Percentiles rank a stretch among this genome's conserved stretches.
Evolutionary conservation across 192 early-diverging fungal species (phyloP).

Genomic region (Thamnidium elegans): DNA sequence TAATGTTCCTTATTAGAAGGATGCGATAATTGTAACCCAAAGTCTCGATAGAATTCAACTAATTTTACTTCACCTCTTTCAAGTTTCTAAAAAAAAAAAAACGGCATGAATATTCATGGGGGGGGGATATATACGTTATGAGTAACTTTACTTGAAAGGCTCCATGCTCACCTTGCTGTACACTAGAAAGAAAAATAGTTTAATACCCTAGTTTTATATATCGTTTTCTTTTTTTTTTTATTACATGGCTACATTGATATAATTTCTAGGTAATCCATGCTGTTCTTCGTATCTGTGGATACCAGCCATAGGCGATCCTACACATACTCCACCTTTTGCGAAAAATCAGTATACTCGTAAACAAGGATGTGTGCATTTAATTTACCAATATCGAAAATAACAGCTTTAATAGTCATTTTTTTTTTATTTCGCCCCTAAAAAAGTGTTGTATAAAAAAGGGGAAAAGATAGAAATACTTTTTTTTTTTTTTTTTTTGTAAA

Average conservation of each 20-base stretch:
- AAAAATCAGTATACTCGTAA: neutral
- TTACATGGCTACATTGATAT: slow-evolving; percentile 80
- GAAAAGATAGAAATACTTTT: too few relatives aligned
- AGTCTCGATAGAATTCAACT: slow-evolving; percentile 52
- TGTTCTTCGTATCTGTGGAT: slow-evolving; percentile 66
- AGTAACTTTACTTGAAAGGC: slow-evolving; percentile 51
- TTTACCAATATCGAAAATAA: slow-evolving; percentile 78
- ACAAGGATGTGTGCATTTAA: neutral
- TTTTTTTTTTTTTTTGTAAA: too few relatives aligned
- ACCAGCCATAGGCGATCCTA: slow-evolving; percentile 75
- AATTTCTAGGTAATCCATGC: slow-evolving; percentile 70
- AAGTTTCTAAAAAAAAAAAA: slow-evolving; percentile 37
- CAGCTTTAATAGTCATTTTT: slow-evolving; percentile 61
- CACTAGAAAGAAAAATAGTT: slow-evolving; percentile 14
- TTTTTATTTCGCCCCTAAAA: too few relatives aligned
- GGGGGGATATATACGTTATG: neutral
- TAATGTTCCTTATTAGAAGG: slow-evolving; percentile 48
- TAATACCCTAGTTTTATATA: neutral
- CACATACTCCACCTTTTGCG: slow-evolving; percentile 66
- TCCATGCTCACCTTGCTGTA: slow-evolving; percentile 39
- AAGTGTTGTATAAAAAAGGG: too few relatives aligned
- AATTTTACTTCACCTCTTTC: slow-evolving; percentile 63
- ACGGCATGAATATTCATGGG: neutral
- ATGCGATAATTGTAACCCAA: slow-evolving; percentile 59
- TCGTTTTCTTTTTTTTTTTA: neutral